phyloP scores from a whole-genome alignment of 768 basidiomycete species.

The Tubosaeta sp. region DNA sequence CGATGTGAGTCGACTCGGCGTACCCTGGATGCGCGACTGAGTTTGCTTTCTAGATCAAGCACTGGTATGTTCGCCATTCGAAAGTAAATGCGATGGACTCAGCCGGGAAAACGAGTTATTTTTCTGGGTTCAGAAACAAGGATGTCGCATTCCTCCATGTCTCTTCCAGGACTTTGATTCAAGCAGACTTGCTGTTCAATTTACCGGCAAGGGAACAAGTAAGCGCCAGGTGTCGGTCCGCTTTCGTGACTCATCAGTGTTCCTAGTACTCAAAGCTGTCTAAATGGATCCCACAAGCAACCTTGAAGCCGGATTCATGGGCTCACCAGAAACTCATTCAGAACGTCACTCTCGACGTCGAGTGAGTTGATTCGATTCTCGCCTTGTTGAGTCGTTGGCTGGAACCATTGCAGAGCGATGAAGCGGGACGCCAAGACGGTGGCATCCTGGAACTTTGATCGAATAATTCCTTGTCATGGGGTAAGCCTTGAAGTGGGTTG shows the following conservation, averaged over 20 bases:
- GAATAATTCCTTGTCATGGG: slow-evolving; percentile 72
- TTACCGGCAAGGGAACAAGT: slow-evolving; percentile 77
- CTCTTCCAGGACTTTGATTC: slow-evolving; percentile 64
- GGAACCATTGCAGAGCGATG: slow-evolving; percentile 42
- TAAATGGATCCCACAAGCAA: slow-evolving; percentile 27
- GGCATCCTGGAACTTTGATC: slow-evolving; percentile 66
- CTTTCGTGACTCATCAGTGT: neutral
- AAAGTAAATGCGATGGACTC: neutral
- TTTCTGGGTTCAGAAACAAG: slow-evolving; percentile 67
- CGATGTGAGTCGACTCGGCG: slow-evolving; percentile 39
- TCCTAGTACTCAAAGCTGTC: slow-evolving; percentile 37
- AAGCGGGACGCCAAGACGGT: slow-evolving; percentile 60
- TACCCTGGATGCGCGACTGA: neutral
- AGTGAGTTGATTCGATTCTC: slow-evolving; percentile 19
- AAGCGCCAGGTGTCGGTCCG: neutral
- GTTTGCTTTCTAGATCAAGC: slow-evolving; percentile 38
- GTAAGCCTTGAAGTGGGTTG: slow-evolving; percentile 26
- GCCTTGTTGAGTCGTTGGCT: neutral
- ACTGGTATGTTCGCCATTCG: slow-evolving; percentile 35
- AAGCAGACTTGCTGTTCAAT: slow-evolving; percentile 84
- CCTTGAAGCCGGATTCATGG: slow-evolving; percentile 29
- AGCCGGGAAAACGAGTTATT: slow-evolving; percentile 45
- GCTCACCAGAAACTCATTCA: slow-evolving; percentile 25
- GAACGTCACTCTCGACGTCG: slow-evolving; percentile 18
- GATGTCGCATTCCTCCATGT: slow-evolving; percentile 82